Base-by-base conservation (phyloP, 352 stramenopile genomes). In the Globisporangium nunn region DNA sequence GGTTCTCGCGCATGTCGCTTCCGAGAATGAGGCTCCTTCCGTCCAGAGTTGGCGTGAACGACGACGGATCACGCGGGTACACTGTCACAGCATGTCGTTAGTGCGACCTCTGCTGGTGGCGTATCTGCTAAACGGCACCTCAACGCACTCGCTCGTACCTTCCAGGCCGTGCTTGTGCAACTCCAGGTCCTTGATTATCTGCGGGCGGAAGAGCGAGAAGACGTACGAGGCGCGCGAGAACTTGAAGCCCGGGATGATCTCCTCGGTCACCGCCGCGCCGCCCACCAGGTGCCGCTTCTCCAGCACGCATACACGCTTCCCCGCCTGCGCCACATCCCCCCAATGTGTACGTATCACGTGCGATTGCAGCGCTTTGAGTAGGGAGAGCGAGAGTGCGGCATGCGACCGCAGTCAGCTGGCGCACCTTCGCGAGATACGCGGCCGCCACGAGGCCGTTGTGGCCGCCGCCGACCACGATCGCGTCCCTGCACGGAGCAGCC, bases 181-280 rank as follows among this genome's bases (percentile, higher is more conserved):
- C 48, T 92, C 81, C 45, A 97, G 61, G 37, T 97, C 88, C 43
- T 81, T 71, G 58, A 97, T 96, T 56, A 97, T 94, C 59, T 91
- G 77, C 47, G 88, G 88, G 1, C 88, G 78, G 49, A 97, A 93
- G 17, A 97, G 74, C 45, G 87, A 93, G 54, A 93, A 91, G 8
- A 97, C 79, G 64, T 97, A 97, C 37, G 88, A 97, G 10, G 83
- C 89, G 39, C 88, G 78, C 40, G 85, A 96, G 65, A 97, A 97
- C 40, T 91, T 88, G 70, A 95, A 97, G 17, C 88, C 85, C 0
- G 87, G 84, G 46, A 96, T 79, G 59, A 97, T 89, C 56, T 97
- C 88, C 61, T 97, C 88, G 5, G 88, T 97, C 47, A 97, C 87
- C 0, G 88, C 88, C 7, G 88, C 88, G 3, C 88, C 88, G 2